Conservation (phyloP, 192 early-diverging fungal genomes). For the Chytriomyces sp. region DNA sequence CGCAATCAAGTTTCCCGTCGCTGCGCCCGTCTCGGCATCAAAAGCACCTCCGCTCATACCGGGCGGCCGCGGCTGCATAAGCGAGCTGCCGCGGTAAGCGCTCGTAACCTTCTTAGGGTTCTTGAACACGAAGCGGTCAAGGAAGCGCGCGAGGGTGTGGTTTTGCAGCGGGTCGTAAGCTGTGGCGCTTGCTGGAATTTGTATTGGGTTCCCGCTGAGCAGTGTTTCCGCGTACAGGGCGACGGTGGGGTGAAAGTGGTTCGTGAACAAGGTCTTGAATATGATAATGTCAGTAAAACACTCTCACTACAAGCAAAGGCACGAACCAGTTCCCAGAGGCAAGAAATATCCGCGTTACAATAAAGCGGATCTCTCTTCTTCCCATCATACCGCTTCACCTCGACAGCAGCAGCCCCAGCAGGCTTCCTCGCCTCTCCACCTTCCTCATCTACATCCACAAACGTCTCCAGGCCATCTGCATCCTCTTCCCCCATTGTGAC, state of each 20-base stretch:
- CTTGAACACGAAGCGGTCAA: conserved; percentile 94
- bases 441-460: conserved; percentile 53
- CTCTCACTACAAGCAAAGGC: not conserved
- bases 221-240: conserved; percentile 77
- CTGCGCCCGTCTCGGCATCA: conserved; percentile 3
- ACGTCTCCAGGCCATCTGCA: conserved; percentile 65
- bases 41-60: conserved; percentile 53
- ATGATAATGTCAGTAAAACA: not conserved
- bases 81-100: conserved; percentile 61
- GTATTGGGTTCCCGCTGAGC: conserved; percentile 68
- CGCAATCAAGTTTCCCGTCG: conserved; percentile 33
- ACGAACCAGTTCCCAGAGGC: conserved; percentile 88
- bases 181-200: conserved; percentile 58
- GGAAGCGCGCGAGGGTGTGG: conserved; percentile 89
- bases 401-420: conserved; percentile 4
- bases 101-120: conserved; percentile 78
- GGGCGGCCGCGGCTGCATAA: conserved; percentile 59
- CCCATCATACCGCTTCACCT: conserved; percentile 69
- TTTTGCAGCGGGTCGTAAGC: conserved; percentile 81
- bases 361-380: conserved; percentile 86
- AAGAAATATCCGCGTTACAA: conserved; percentile 76
- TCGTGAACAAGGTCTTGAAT: conserved; percentile 60
- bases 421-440: conserved; percentile 35
- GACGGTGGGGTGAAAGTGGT: conserved; percentile 93
- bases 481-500: conserved; percentile 71